Conservation (phyloP, 257 asterid species). For the Cruciata laevipes region DNA sequence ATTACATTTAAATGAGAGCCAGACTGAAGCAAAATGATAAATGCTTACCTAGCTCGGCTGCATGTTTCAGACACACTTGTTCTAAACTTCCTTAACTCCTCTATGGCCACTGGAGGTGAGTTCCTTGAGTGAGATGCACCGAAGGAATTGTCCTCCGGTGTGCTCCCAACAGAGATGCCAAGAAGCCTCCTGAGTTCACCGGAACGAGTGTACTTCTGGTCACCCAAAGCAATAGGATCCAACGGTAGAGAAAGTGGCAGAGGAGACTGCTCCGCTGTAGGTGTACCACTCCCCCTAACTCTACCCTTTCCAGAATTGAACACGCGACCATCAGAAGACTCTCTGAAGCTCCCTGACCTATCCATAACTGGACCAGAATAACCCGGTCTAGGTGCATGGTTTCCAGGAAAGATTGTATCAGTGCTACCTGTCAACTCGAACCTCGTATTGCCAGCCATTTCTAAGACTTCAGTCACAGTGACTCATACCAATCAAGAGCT, state of each 20-base stretch:
- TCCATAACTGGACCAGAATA: constrained; percentile 57
- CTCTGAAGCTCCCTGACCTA: constrained; percentile 79
- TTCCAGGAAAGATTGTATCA: constrained; percentile 58
- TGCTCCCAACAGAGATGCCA: constrained; percentile 49
- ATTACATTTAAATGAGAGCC: not conserved
- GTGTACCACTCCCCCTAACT: constrained; percentile 46
- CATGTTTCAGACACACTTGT: constrained; percentile 53
- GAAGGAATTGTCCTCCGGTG: constrained; percentile 60
- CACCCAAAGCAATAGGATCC: constrained; percentile 64
- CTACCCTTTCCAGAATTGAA: constrained; percentile 56
- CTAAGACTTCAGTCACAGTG: constrained; percentile 18
- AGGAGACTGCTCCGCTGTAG: constrained; percentile 51
- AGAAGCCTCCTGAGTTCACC: constrained; percentile 69
- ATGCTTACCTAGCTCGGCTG: constrained; percentile 62
- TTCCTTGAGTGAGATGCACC: constrained; percentile 53
- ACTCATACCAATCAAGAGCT: constrained; percentile 31
- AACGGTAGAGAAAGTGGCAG: constrained; percentile 57
- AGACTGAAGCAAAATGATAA: constrained; percentile 5
- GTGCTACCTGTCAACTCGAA: constrained; percentile 70
- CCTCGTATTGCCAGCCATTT: constrained; percentile 81
- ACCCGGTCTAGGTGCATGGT: constrained; percentile 60
- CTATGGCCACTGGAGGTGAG: constrained; percentile 57
- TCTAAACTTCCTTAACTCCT: constrained; percentile 60
- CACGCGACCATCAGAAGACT: constrained; percentile 54
- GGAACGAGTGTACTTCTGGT: constrained; percentile 41